Conservation (phyloP, 768 basidiomycete species). For the Amanita exitialis region DNA sequence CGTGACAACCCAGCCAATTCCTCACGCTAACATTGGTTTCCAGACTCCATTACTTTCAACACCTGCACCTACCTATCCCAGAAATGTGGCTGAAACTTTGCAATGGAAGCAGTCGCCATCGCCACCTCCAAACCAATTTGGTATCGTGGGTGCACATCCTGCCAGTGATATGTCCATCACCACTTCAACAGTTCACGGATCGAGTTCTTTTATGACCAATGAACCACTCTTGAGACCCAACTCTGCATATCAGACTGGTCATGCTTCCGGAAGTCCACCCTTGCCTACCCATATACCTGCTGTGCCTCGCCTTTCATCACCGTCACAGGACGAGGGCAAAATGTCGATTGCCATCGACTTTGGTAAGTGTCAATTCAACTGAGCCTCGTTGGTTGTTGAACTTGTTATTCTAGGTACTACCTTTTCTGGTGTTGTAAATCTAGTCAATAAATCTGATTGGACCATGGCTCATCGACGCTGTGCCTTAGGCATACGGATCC, state of each 20-base stretch:
- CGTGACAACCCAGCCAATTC: constrained; percentile 42
- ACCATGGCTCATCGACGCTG: constrained; percentile 4
- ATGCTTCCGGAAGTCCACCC: constrained; percentile 12
- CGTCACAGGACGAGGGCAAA: constrained; percentile 54
- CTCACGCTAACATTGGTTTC: constrained; percentile 23
- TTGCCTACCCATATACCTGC: constrained; percentile 13
- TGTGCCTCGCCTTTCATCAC: constrained; percentile 13
- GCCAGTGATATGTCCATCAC: constrained; percentile 2
- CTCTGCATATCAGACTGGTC: constrained; percentile 15
- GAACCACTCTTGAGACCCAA: constrained; percentile 22
- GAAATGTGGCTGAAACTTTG: constrained; percentile 9
- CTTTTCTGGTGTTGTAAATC: constrained; percentile 76
- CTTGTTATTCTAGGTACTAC: constrained; percentile 53
- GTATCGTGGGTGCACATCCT: constrained; percentile 7
- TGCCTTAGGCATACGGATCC: constrained; percentile 68
- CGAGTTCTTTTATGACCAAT: constrained; percentile 15
- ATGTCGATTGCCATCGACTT: constrained; percentile 80
- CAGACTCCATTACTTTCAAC: constrained; percentile 11
- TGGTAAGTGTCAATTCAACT: constrained; percentile 31
- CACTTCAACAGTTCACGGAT: constrained; percentile 15
- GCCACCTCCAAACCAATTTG: constrained; percentile 27
- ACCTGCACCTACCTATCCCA: constrained; percentile 13
- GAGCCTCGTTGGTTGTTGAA: not conserved
- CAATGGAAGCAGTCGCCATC: constrained; percentile 28
- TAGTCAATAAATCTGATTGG: not conserved